Conservation (phyloP, 352 stramenopile genomes). For the Phytophthora chlamydospora region DNA sequence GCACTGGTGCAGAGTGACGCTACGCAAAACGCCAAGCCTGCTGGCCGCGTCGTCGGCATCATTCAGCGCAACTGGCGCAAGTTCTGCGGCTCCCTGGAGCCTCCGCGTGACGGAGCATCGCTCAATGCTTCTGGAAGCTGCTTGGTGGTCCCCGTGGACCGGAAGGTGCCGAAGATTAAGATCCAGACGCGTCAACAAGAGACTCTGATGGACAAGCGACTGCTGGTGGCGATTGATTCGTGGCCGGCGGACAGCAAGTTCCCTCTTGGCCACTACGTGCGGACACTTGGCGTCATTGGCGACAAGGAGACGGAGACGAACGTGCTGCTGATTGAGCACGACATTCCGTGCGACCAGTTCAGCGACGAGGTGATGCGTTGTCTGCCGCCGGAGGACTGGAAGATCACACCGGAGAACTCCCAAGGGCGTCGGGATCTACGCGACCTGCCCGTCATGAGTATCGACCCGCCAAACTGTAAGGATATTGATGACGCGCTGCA, state of each 20-base stretch:
- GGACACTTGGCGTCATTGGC: constrained; percentile 94
- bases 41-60: constrained; percentile 89
- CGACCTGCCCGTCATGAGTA: constrained; percentile 92
- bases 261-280: constrained; percentile 96
- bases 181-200: constrained; percentile 93
- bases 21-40: constrained; percentile 65
- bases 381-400: constrained; percentile 94
- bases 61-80: constrained; percentile 94
- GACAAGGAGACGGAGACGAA: constrained; percentile 97
- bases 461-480: constrained; percentile 90
- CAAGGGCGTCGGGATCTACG: constrained; percentile 92
- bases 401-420: constrained; percentile 95
- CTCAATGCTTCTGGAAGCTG: constrained; percentile 58
- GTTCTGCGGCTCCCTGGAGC: constrained; percentile 94
- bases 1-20: constrained; percentile 62
- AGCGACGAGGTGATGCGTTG: constrained; percentile 91
- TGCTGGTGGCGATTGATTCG: constrained; percentile 96
- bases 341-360: constrained; percentile 92
- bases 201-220: constrained; percentile 92
- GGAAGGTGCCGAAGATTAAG: constrained; percentile 94
- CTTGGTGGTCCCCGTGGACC: constrained; percentile 87
- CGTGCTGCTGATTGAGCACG: constrained; percentile 97
- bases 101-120: constrained; percentile 52
- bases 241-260: constrained; percentile 91
- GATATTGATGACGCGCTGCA: constrained; percentile 99